These are phyloP conservation scores for Discostella pseudostelligera DNA, from an alignment of 108 stramenopile species.

Conservation along the genomic window DNA sequence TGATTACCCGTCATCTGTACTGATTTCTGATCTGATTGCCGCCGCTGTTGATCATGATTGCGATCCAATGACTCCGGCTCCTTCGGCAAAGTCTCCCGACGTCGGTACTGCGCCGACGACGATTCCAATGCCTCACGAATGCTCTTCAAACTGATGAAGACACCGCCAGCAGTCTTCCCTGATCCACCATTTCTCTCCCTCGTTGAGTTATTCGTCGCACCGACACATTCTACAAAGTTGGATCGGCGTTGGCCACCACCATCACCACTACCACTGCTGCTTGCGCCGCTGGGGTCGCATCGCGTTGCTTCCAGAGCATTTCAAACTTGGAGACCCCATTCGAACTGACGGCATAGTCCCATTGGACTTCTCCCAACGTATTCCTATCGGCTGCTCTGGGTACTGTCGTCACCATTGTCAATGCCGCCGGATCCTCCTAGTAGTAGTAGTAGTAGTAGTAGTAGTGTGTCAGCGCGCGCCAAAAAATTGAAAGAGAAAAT, in stretches of 20 bases:
- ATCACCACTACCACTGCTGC: not conserved
- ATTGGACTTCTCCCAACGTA: conserved; percentile 2
- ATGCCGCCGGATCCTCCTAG: conserved; percentile 1
- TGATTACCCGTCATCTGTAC: not conserved
- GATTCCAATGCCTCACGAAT: conserved; percentile 20
- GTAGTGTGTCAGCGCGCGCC: too few species aligned
- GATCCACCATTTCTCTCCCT: too few species aligned
- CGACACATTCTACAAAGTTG: not conserved
- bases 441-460: too few species aligned
- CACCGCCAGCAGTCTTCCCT: not conserved
- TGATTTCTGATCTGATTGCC: not conserved
- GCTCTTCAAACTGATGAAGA: conserved; percentile 11
- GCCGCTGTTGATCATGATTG: not conserved
- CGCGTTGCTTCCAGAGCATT: conserved; percentile 12
- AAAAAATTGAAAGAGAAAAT: too few species aligned
- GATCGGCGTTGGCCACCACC: not conserved
- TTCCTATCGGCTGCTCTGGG: not conserved
- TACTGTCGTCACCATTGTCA: conserved; percentile 3
- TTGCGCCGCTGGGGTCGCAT: not conserved
- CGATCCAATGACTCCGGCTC: conserved; percentile 11
- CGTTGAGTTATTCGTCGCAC: not conserved
- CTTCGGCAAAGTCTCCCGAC: conserved; percentile 22
- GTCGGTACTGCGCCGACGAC: conserved; percentile 11
- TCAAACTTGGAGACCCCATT: conserved; percentile 38
- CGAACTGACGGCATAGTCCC: conserved; percentile 26